Conservation (phyloP, 73 alveolate genomes). For the Paramecium bursaria region DNA sequence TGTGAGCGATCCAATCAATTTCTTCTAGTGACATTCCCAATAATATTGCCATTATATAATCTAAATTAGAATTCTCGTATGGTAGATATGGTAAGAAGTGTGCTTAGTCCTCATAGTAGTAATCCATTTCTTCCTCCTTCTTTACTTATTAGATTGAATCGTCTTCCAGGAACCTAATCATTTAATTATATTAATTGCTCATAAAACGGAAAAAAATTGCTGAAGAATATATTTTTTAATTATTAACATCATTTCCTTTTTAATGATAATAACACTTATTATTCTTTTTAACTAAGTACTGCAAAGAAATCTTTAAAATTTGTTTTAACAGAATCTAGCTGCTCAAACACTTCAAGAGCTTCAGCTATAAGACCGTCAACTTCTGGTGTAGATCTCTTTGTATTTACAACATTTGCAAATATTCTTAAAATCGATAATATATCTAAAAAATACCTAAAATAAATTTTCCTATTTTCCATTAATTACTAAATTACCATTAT, state of each 20-base stretch:
- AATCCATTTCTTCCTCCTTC: too few relatives aligned
- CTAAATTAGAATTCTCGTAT: slow-evolving; percentile 30
- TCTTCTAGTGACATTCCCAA: not conserved
- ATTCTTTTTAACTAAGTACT: slow-evolving; percentile 18
- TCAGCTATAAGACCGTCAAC: not conserved
- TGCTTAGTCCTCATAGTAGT: too few relatives aligned
- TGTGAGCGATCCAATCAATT: slow-evolving; percentile 44
- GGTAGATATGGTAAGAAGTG: slow-evolving; percentile 11
- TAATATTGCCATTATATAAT: not conserved
- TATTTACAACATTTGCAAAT: slow-evolving; percentile 29
- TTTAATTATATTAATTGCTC: too few relatives aligned
- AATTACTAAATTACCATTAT: slow-evolving; percentile 19
- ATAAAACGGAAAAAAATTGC: too few relatives aligned
- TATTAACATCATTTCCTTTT: too few relatives aligned
- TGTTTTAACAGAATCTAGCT: not conserved
- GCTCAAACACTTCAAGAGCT: slow-evolving; percentile 46
- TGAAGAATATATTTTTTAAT: too few relatives aligned
- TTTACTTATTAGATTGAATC: too few relatives aligned
- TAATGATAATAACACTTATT: too few relatives aligned
- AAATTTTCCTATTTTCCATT: slow-evolving; percentile 47
- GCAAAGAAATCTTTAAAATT: not conserved
- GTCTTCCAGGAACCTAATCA: too few relatives aligned
- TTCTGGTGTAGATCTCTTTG: slow-evolving; percentile 32
- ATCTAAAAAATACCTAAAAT: slow-evolving; percentile 7
- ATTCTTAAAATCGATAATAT: slow-evolving; percentile 29